Percentiles rank a stretch among this genome's conserved stretches.
These are phyloP conservation scores for Aotearoamyces nothofagi DNA, from an alignment of 2,329 filamentous ascomycete genomes.

Conservation along the genomic window DNA sequence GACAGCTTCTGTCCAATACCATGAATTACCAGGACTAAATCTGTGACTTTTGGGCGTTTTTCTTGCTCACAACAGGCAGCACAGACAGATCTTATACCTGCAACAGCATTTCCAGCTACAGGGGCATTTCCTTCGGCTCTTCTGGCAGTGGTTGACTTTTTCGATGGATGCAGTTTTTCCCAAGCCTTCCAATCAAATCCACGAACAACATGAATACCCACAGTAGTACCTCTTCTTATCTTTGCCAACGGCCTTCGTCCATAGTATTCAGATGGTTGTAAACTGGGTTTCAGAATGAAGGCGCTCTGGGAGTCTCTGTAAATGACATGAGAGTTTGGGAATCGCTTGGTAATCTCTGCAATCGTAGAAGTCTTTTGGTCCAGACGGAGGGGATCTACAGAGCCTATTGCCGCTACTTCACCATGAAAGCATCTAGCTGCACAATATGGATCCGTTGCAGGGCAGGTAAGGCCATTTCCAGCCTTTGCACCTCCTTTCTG, in stretches of 20 bases:
- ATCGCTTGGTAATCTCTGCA: constrained; percentile 32
- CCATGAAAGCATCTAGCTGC: constrained; percentile 43
- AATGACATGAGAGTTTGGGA: constrained; percentile 66
- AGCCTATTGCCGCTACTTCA: constrained; percentile 40
- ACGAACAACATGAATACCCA: constrained; percentile 77
- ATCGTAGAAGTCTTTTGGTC: constrained; percentile 6
- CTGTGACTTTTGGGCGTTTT: constrained; percentile 57
- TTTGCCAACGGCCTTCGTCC: constrained; percentile 68
- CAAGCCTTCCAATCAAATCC: constrained; percentile 72
- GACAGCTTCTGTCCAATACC: constrained; percentile 95
- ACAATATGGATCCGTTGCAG: constrained; percentile 35
- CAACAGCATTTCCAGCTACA: constrained; percentile 7
- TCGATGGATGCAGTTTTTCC: constrained; percentile 47
- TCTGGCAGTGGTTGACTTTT: constrained; percentile 15
- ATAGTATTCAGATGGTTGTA: constrained; percentile 76
- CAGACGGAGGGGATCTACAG: constrained; percentile 16
- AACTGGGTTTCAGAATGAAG: constrained; percentile 72
- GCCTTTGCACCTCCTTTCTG: constrained; percentile 19
- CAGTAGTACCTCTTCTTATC: constrained; percentile 60
- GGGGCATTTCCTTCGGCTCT: constrained; percentile 16
- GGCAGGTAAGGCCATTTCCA: not conserved
- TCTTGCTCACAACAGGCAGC: constrained; percentile 48
- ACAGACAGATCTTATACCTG: constrained; percentile 22
- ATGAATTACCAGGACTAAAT: constrained; percentile 81
- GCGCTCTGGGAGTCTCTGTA: constrained; percentile 68